Evolutionary conservation across 768 basidiomycete genomes (phyloP).

Genomic region (Russula sp.): DNA sequence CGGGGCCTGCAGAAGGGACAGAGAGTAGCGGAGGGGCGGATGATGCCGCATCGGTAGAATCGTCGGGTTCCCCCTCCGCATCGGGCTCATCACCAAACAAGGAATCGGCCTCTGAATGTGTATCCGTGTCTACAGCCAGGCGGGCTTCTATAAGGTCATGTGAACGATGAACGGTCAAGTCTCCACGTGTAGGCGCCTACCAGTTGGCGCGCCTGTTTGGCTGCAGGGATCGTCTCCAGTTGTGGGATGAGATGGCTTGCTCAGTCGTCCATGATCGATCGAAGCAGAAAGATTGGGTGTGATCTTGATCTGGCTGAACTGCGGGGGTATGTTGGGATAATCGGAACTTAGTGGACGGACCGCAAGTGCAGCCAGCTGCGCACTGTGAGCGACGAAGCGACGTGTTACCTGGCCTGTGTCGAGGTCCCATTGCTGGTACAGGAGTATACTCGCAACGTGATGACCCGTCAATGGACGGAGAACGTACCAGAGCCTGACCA

Average conservation of each 20-base stretch:
- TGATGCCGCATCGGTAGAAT: conserved; percentile 3
- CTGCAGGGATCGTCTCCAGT: neutral
- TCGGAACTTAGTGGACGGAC: conserved; percentile 54
- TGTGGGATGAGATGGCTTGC: conserved; percentile 1
- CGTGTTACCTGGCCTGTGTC: conserved; percentile 79
- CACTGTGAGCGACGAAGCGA: conserved; percentile 71
- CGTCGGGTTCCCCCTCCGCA: conserved; percentile 41
- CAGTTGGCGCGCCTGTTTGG: neutral
- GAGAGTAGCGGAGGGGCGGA: conserved; percentile 6
- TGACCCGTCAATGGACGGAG: conserved; percentile 7
- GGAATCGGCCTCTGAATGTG: conserved; percentile 77
- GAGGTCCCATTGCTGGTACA: conserved; percentile 89
- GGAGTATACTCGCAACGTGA: conserved; percentile 9
- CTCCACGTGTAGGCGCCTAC: neutral
- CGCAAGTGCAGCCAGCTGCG: conserved; percentile 77
- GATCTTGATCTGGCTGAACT: conserved; percentile 13
- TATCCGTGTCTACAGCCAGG: conserved; percentile 38
- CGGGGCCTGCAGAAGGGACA: conserved; percentile 16
- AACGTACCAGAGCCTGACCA: conserved; percentile 72
- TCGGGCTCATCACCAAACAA: conserved; percentile 85
- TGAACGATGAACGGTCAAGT: neutral
- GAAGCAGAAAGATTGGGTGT: neutral
- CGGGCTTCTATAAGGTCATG: conserved; percentile 6
- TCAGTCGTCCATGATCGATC: neutral
- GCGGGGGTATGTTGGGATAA: conserved; percentile 23